Conservation (phyloP, 2,329 filamentous ascomycete species). For the Botrytis sinoallii region DNA sequence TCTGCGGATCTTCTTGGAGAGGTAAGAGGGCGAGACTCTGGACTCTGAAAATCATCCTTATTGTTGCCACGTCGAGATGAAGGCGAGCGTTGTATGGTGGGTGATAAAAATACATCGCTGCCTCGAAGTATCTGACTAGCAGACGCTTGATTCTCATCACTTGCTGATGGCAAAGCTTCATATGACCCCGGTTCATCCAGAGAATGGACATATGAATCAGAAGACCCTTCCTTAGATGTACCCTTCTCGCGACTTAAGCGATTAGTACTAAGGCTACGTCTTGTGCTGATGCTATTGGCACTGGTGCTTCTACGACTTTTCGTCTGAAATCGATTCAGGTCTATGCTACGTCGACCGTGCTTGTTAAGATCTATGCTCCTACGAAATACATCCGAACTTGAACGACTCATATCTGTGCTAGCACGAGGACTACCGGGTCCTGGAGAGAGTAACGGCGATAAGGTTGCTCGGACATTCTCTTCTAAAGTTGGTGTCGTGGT, state of each 20-base stretch:
- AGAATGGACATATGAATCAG: constrained; percentile 73
- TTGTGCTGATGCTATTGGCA: constrained; percentile 39
- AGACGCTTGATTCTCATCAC: constrained; percentile 72
- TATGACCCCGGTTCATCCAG: constrained; percentile 72
- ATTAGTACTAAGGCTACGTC: constrained; percentile 50
- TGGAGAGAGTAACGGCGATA: constrained; percentile 48
- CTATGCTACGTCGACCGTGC: constrained; percentile 47
- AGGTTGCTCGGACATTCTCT: constrained; percentile 60
- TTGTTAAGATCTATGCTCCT: constrained; percentile 49
- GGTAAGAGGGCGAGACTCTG: constrained; percentile 26
- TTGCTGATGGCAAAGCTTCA: constrained; percentile 64
- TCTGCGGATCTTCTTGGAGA: constrained; percentile 25
- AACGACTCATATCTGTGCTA: constrained; percentile 51
- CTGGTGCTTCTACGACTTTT: constrained; percentile 61
- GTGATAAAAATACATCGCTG: constrained; percentile 84
- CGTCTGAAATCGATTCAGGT: constrained; percentile 45
- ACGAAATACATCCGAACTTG: constrained; percentile 54
- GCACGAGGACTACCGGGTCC: constrained; percentile 49
- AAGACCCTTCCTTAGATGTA: constrained; percentile 57
- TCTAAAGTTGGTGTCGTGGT: constrained; percentile 40
- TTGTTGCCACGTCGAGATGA: constrained; percentile 30
- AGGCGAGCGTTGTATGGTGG: constrained; percentile 58
- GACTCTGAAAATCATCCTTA: constrained; percentile 18
- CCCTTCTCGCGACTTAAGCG: constrained; percentile 50
- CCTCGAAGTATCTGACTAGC: constrained; percentile 86